These are phyloP conservation scores for Lactifluus piperatus DNA, from an alignment of 768 basidiomycete genomes.

Conservation along the genomic window DNA sequence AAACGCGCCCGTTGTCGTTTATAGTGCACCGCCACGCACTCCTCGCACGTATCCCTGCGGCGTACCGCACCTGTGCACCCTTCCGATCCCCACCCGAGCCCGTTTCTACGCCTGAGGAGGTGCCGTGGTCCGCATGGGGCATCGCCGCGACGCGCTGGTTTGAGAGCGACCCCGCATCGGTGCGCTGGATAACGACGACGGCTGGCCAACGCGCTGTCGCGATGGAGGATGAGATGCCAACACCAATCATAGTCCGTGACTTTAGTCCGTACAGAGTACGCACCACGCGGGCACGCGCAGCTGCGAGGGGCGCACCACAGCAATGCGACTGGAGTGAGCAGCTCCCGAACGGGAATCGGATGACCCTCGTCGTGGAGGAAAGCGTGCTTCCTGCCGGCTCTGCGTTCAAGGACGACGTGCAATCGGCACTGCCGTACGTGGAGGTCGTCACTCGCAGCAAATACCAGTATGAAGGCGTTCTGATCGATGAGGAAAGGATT, in stretches of 20 bases:
- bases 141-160: conserved; percentile 23
- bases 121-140: conserved; percentile 25
- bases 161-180: conserved; percentile 19
- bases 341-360: conserved; percentile 5
- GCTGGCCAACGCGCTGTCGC: conserved; percentile 26
- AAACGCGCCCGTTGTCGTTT: conserved; percentile 19
- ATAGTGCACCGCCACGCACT: conserved; percentile 23
- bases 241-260: conserved; percentile 21
- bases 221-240: not conserved
- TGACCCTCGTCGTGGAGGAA: conserved; percentile 2
- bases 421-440: conserved; percentile 22
- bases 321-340: not conserved
- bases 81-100: not conserved
- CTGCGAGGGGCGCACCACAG: not conserved
- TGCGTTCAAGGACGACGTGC: conserved; percentile 20
- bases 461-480: conserved; percentile 22
- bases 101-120: not conserved
- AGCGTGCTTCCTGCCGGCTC: not conserved
- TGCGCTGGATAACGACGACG: conserved; percentile 28
- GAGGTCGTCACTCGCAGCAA: conserved; percentile 16
- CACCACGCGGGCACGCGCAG: conserved; percentile 2
- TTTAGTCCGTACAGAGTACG: conserved; percentile 21
- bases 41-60: not conserved
- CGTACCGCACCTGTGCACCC: not conserved
- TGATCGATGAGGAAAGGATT: conserved; percentile 27